These are phyloP conservation scores for Lecanicillium sp. DNA, from an alignment of 2,329 filamentous ascomycete species.

Conservation along the genomic window DNA sequence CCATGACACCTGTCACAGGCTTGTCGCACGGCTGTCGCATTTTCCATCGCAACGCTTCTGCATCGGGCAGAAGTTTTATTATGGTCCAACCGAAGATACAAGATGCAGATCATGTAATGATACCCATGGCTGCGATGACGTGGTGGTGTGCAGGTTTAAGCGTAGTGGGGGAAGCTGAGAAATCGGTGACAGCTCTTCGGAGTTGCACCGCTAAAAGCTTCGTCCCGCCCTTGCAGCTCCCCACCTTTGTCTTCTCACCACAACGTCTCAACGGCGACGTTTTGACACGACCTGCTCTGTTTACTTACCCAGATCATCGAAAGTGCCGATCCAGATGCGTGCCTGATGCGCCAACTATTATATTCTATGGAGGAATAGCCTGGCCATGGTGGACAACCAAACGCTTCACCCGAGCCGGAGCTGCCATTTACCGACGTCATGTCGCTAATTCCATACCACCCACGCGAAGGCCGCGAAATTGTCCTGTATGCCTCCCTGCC, in stretches of 20 bases:
- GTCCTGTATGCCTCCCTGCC: slow-evolving; percentile 61
- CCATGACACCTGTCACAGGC: slow-evolving; percentile 41
- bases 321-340: not conserved
- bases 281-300: not conserved
- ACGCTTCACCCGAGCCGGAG: not conserved
- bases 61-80: too few species aligned
- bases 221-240: slow-evolving; percentile 5
- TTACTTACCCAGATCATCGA: not conserved
- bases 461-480: slow-evolving; percentile 68
- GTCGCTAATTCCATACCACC: slow-evolving; percentile 72
- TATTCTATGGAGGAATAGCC: not conserved
- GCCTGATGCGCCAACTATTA: not conserved
- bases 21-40: slow-evolving; percentile 22
- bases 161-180: too few species aligned
- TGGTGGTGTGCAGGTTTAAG: too few species aligned
- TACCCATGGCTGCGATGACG: too few species aligned
- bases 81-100: too few species aligned
- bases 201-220: too few species aligned
- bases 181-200: too few species aligned
- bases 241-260: slow-evolving; percentile 9
- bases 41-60: not conserved
- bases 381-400: not conserved
- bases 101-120: too few species aligned
- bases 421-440: slow-evolving; percentile 25
- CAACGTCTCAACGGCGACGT: not conserved